Evolutionary conservation across 441 rosid species (phyloP).

Genomic region (Macaranga tanarius): DNA sequence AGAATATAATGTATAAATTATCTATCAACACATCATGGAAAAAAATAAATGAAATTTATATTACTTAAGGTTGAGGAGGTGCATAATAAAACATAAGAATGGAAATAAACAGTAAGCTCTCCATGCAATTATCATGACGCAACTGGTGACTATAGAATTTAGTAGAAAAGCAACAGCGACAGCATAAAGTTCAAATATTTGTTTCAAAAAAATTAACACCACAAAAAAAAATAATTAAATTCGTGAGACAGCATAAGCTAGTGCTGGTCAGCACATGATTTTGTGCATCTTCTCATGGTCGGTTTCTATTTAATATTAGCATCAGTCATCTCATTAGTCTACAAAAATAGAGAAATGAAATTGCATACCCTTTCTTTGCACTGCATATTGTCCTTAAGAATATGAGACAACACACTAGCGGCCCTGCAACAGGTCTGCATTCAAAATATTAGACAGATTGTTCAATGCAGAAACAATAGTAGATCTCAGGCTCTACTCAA

Average conservation of each 20-base stretch:
- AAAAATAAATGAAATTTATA: too few species aligned
- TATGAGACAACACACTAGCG: conserved; percentile 89
- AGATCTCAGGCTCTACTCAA: conserved; percentile 18
- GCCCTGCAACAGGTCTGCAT: conserved; percentile 92
- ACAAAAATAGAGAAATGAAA: conserved; percentile 15
- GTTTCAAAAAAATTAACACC: too few species aligned
- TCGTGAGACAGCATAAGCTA: background rate
- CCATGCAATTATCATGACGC: too few species aligned
- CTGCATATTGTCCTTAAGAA: conserved; percentile 67
- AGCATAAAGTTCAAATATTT: too few species aligned
- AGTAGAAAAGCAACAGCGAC: too few species aligned
- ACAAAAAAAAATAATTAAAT: conserved; percentile 3
- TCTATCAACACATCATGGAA: too few species aligned
- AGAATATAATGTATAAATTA: too few species aligned
- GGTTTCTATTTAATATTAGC: background rate
- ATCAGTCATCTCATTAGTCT: conserved; percentile 11
- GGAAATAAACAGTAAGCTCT: background rate
- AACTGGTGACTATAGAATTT: too few species aligned
- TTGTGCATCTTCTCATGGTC: background rate
- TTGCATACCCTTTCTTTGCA: conserved; percentile 88
- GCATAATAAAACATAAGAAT: background rate
- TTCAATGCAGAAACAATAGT: conserved; percentile 18
- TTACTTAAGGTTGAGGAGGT: background rate
- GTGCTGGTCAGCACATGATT: background rate
- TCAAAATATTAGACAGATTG: conserved; percentile 30